Base-by-base conservation (phyloP, 177 flowering plant genomes). In the Vitis hybrid region DNA sequence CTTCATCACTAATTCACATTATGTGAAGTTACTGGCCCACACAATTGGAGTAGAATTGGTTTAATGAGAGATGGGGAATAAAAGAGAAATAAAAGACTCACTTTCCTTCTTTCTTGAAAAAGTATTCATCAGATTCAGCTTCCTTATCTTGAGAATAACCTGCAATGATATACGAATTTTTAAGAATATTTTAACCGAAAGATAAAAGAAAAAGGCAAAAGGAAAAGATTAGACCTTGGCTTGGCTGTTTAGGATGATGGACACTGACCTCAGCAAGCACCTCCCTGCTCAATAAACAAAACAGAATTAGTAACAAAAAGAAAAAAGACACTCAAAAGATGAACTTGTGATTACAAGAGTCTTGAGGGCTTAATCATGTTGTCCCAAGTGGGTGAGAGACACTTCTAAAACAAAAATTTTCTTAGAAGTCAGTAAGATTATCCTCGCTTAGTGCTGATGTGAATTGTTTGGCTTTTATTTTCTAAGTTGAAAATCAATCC, bases 81-180 rank as follows among this genome's bases (percentile, higher is more conserved):
- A 50, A 11, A 23, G 1, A 15, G 15, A 1, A 30, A 70, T 51
- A 45, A 57, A 19, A 18, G n/a, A 75, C 93, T 39, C 83, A 94
- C 98, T 80, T 70, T 89, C 87, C 64, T 86, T 82, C 71, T 80
- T 82, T 65, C 82, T 81, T 64, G 85, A 50, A 60, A 86, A 81
- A 17, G 83, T 73, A 19, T 80, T 82, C 66, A 91, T 59, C 52
- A 84, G 13, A 56, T 74, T 85, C 68, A 55, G 83, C 76, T 92
- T 92, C 87, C 73, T 84, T 57, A 73, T 67, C 66, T 68, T 85
- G 57, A 91, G 79, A 69, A 89, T 75, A 39, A 94, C 92, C 94
- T 94, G 80, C 8, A 17, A 14, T 52, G 3, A 23, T 2, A 23
- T 23, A 23, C 0, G 26, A 18, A 55, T 10, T 30, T 14, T 23